phyloP scores from a whole-genome alignment of 1,139 yeast species.

The Scheffersomyces segobiensis region DNA sequence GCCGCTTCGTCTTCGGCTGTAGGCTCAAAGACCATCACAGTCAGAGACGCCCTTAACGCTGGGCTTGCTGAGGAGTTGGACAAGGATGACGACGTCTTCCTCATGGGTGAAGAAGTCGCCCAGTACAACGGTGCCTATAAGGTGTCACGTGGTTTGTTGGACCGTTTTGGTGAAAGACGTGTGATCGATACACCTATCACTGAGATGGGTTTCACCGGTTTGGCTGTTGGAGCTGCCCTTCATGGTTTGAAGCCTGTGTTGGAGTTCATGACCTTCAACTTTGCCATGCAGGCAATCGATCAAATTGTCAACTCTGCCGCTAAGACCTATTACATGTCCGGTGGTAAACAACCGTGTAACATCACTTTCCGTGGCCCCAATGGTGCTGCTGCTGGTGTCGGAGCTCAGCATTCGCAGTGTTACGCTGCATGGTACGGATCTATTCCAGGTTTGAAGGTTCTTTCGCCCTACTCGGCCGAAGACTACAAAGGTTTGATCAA shows the following conservation, averaged over 20 bases:
- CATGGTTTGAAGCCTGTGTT: slow-evolving; percentile 96
- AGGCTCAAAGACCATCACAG: slow-evolving; percentile 73
- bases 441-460: slow-evolving; percentile 95
- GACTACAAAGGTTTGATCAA: slow-evolving; percentile 95
- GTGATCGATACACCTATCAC: slow-evolving; percentile 98
- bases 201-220: slow-evolving; percentile 98
- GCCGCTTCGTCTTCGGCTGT: slow-evolving; percentile 46
- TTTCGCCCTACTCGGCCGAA: slow-evolving; percentile 93
- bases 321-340: slow-evolving; percentile 97
- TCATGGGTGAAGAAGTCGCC: slow-evolving; percentile 99
- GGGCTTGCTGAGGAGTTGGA: slow-evolving; percentile 98
- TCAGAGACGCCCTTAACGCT: slow-evolving; percentile 93
- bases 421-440: slow-evolving; percentile 98
- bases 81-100: slow-evolving; percentile 88
- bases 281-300: slow-evolving; percentile 99
- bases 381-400: slow-evolving; percentile 99
- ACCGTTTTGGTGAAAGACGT: slow-evolving; percentile 96
- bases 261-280: slow-evolving; percentile 98
- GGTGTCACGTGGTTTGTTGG: slow-evolving; percentile 92
- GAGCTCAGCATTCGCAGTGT: slow-evolving; percentile 98
- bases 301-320: slow-evolving; percentile 98
- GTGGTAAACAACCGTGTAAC: slow-evolving; percentile 97
- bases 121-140: slow-evolving; percentile 99
- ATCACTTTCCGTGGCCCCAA: slow-evolving; percentile 98
- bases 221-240: slow-evolving; percentile 96